phyloP scores from a whole-genome alignment of 352 stramenopile species.

The Pythium myriotylum region DNA sequence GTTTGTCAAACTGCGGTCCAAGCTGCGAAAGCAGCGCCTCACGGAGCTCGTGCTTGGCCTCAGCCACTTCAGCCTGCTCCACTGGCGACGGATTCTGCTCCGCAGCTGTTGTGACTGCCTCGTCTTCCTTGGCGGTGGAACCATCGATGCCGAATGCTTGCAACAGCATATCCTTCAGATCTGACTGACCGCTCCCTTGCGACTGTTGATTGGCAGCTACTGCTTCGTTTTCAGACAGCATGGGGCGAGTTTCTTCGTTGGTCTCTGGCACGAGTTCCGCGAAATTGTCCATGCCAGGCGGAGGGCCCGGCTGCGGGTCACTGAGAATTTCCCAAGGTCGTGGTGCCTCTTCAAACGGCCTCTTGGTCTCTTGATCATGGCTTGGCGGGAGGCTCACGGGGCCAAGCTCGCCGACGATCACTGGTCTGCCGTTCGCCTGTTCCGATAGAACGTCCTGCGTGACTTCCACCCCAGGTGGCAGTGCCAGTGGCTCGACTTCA shows the following conservation, averaged over 20 bases:
- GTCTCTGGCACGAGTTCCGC: too few relatives aligned
- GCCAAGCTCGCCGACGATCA: too few relatives aligned
- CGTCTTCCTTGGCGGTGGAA: background rate
- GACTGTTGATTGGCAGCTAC: too few relatives aligned
- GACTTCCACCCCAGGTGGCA: too few relatives aligned
- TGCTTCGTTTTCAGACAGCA: too few relatives aligned
- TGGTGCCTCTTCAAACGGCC: background rate
- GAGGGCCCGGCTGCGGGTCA: constrained; percentile 3
- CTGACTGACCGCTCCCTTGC: too few relatives aligned
- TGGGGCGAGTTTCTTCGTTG: too few relatives aligned
- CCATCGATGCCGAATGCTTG: background rate
- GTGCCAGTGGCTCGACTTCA: too few relatives aligned
- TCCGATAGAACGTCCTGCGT: too few relatives aligned
- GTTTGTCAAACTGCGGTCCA: background rate
- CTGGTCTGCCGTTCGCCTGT: too few relatives aligned
- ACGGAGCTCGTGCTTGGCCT: background rate
- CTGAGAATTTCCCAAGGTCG: constrained; percentile 1
- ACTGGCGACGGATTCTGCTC: background rate
- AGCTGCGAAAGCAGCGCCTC: background rate
- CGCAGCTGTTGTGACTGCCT: background rate
- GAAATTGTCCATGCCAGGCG: background rate
- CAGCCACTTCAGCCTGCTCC: background rate
- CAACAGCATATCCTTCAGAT: constrained; percentile 10
- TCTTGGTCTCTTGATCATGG: background rate
- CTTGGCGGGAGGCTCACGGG: too few relatives aligned